Evolutionary conservation across 306 rosid genomes (phyloP).

Genomic region (Quercus rubra): DNA sequence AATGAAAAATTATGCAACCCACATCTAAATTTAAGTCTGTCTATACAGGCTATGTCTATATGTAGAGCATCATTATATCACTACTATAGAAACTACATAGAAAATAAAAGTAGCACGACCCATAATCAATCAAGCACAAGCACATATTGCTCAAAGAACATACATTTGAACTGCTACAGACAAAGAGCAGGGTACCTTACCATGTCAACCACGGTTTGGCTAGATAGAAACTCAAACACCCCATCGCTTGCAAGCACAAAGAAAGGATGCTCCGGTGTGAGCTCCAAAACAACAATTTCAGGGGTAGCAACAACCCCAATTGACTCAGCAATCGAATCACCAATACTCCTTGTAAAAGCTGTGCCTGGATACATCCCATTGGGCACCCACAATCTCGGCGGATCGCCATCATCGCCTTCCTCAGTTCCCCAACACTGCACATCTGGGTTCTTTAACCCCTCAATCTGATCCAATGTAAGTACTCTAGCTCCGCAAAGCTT

Average conservation of each 20-base stretch:
- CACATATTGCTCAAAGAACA: background rate
- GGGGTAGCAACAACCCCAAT: slow-evolving; percentile 97
- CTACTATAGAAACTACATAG: background rate
- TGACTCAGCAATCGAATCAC: slow-evolving; percentile 90
- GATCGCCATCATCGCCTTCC: slow-evolving; percentile 95
- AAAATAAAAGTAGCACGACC: background rate
- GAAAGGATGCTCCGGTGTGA: slow-evolving; percentile 77
- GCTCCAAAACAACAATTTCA: slow-evolving; percentile 87
- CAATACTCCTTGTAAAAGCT: slow-evolving; percentile 90
- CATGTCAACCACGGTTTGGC: slow-evolving; percentile 95
- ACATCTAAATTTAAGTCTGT: background rate
- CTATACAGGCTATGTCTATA: background rate
- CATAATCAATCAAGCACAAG: background rate
- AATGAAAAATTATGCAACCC: background rate
- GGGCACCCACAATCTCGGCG: slow-evolving; percentile 94
- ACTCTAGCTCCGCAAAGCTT: slow-evolving; percentile 96
- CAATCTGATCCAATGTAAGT: slow-evolving; percentile 96
- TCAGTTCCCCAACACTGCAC: slow-evolving; percentile 94
- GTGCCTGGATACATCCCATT: slow-evolving; percentile 99
- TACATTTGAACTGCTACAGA: slow-evolving; percentile 3
- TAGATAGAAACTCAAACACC: slow-evolving; percentile 94
- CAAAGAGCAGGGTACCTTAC: slow-evolving; percentile 41
- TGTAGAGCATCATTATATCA: background rate
- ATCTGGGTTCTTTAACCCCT: slow-evolving; percentile 90
- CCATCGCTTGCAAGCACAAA: slow-evolving; percentile 97